Conservation (phyloP, 805 yeast genomes). For the Saccharomyces cerevisiae region DNA sequence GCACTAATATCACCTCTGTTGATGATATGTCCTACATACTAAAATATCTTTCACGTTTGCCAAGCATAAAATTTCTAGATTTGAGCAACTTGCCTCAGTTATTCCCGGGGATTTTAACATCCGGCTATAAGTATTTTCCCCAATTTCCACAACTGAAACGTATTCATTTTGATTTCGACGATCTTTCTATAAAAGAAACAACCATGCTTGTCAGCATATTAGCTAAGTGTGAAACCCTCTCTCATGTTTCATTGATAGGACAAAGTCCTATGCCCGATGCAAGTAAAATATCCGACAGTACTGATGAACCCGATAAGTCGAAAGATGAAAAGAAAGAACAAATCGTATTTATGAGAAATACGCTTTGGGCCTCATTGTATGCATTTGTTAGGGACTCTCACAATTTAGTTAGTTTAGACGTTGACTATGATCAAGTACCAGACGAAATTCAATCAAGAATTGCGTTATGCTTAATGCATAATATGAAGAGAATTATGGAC, state of each 20-base stretch:
- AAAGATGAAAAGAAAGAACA: not conserved
- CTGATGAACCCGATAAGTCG: not conserved
- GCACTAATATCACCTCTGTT: conserved; percentile 49
- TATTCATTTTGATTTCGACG: conserved; percentile 64
- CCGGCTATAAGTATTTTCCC: conserved; percentile 59
- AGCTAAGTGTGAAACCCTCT: conserved; percentile 57
- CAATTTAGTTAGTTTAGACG: conserved; percentile 58
- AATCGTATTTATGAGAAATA: conserved; percentile 35
- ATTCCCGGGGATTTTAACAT: conserved; percentile 54
- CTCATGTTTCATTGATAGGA: conserved; percentile 63
- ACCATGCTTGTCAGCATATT: conserved; percentile 57
- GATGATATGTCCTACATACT: conserved; percentile 44
- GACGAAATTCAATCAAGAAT: conserved; percentile 58
- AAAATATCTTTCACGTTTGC: conserved; percentile 43
- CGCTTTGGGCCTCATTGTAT: conserved; percentile 57
- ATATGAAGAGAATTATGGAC: conserved; percentile 57
- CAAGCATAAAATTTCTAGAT: conserved; percentile 63
- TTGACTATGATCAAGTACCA: conserved; percentile 56
- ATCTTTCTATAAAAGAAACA: conserved; percentile 47
- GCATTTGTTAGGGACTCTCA: conserved; percentile 60
- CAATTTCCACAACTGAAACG: conserved; percentile 54
- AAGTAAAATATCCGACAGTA: not conserved
- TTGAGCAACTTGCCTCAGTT: conserved; percentile 59
- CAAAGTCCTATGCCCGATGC: conserved; percentile 31
- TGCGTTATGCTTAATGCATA: conserved; percentile 73